Base-by-base conservation (phyloP, 805 yeast species). In the Ogataea chonburiensis region DNA sequence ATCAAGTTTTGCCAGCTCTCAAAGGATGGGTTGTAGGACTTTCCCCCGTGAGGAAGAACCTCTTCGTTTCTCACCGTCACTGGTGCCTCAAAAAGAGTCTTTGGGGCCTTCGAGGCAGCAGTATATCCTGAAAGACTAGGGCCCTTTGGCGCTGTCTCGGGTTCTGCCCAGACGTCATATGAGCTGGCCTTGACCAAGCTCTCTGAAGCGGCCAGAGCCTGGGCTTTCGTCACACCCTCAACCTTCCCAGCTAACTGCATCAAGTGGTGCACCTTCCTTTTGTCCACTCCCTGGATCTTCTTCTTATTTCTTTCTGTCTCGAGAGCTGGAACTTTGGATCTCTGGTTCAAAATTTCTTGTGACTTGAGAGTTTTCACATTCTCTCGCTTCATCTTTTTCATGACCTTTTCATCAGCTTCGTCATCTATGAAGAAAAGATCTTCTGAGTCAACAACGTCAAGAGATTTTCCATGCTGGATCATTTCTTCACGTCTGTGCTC, bases 1-100 rank as follows among this genome's bases (percentile, higher is more conserved):
- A 93, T 75, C 49, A 89, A 70, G 13, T 60, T 62, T 50, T 78
- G 77, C 98, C 98, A 93, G 17, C 84, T 77, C 38, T 81, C 83
- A 46, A 80, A 67, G 9, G 91, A 73, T 17, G 98, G 98, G 56
- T 93, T 93, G 56, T 87, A 93, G 2, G 98, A 89, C 58, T 83
- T 85, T 37, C 98, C 98, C 2, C 81, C 93, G 50, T 81, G 81
- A 9, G 95, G 88, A 3, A 79, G 38, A 2, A 49, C 59, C 13
- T 69, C 79, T 30, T 64, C 51, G n/a, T 70, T 70, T 40, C 67
- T 71, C 12, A 86, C 73, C 26, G 51, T 50, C n/a, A 79, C 56
- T 1, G 94, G 81, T 3, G 64, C 65, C 20, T 64, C 59, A 30
- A 60, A 67, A 46, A 79, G 50, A 2, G 89, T 81, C 17, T 57